phyloP scores from a whole-genome alignment of 106 monocot species.

The Hemerocallis citrina region DNA sequence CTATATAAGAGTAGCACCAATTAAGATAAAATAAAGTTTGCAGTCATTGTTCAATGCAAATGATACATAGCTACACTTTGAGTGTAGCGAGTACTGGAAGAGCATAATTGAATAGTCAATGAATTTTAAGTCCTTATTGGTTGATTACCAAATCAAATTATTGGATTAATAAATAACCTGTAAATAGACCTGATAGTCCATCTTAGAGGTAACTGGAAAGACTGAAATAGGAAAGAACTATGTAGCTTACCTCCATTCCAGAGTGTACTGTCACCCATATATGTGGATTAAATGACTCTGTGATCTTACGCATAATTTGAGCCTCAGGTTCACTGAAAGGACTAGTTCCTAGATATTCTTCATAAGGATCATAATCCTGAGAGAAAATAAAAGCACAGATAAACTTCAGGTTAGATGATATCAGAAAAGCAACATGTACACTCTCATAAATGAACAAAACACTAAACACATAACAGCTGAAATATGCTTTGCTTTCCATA shows the following conservation, averaged over 20 bases:
- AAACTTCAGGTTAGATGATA: not conserved
- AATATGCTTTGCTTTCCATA: not conserved
- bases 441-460: not conserved
- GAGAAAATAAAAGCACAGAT: conserved; percentile 7
- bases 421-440: no score
- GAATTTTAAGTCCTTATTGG: no score
- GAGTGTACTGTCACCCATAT: conserved; percentile 97
- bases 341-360: conserved; percentile 82
- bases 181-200: no score
- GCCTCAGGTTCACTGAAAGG: conserved; percentile 98
- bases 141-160: no score
- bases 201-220: no score
- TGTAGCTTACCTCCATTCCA: conserved; percentile 85
- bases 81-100: no score
- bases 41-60: no score
- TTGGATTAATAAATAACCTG: no score
- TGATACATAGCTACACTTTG: no score
- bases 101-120: no score
- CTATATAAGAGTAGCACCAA: no score
- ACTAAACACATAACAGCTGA: not conserved
- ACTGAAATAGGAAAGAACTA: not conserved
- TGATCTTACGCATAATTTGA: conserved; percentile 77
- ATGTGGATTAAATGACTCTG: conserved; percentile 78
- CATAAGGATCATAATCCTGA: conserved; percentile 97
- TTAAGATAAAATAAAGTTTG: no score